These are phyloP conservation scores for Lentinula lateritia DNA, from an alignment of 768 basidiomycete genomes.

Conservation along the genomic window DNA sequence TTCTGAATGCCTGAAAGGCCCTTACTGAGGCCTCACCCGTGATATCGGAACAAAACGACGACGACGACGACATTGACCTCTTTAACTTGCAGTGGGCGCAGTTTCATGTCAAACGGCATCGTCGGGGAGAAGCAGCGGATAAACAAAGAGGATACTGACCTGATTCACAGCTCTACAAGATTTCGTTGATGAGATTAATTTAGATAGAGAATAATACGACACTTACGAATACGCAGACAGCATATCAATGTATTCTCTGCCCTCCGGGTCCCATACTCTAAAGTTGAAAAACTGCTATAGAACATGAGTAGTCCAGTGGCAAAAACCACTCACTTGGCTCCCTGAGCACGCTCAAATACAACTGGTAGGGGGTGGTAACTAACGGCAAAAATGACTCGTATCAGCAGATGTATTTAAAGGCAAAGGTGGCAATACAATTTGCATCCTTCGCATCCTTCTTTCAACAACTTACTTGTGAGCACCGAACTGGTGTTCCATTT, in stretches of 20 bases:
- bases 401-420: slow-evolving; percentile 18
- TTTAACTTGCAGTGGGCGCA: background rate
- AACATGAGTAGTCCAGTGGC: background rate
- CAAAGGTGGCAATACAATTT: slow-evolving; percentile 16
- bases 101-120: slow-evolving; percentile 6
- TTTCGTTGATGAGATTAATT: slow-evolving; percentile 7
- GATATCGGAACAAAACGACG: background rate
- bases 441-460: slow-evolving; percentile 10
- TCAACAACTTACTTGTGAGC: slow-evolving; percentile 78
- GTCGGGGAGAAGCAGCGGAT: background rate
- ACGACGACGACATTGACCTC: background rate
- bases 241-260: slow-evolving; percentile 96
- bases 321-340: slow-evolving; percentile 68
- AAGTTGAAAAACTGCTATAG: background rate
- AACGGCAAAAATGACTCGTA: slow-evolving; percentile 40
- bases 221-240: slow-evolving; percentile 93
- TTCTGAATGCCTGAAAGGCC: slow-evolving; percentile 8
- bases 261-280: slow-evolving; percentile 92
- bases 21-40: background rate
- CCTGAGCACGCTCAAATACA: slow-evolving; percentile 86
- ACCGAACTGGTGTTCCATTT: slow-evolving; percentile 74
- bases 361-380: slow-evolving; percentile 96
- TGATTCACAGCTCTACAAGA: slow-evolving; percentile 76
- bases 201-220: background rate
- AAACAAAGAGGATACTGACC: slow-evolving; percentile 32